A percentile compares a stretch with the other conserved stretches of the same genome.
These are phyloP conservation scores for Tanacetum coccineum DNA, from an alignment of 129 eudicot genomes.

Conservation along the genomic window DNA sequence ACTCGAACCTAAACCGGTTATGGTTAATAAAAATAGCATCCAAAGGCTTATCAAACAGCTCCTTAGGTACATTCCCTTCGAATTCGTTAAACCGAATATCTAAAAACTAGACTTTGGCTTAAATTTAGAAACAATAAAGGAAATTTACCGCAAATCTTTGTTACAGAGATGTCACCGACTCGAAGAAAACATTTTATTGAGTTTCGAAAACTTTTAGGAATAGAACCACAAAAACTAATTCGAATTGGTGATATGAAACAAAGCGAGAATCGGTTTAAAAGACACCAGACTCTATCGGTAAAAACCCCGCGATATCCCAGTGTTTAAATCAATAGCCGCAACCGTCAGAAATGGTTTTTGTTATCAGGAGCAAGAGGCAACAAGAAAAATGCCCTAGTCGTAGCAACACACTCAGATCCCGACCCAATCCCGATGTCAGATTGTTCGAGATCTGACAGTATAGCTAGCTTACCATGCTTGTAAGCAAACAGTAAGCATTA, in stretches of 20 bases:
- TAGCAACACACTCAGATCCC: conserved; percentile 84
- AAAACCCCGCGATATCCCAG: conserved; percentile 84
- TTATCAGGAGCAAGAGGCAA: conserved; percentile 63
- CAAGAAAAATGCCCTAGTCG: conserved; percentile 71
- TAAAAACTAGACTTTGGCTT: conserved; percentile 52
- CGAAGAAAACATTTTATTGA: too few species aligned
- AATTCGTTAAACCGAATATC: conserved; percentile 87
- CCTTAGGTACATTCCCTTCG: conserved; percentile 80
- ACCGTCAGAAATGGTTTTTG: conserved; percentile 35
- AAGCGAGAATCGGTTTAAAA: conserved; percentile 67
- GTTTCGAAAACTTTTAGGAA: conserved; percentile 59
- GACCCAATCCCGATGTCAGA: conserved; percentile 61
- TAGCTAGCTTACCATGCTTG: conserved; percentile 94
- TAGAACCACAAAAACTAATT: conserved; percentile 80
- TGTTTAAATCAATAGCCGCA: conserved; percentile 91
- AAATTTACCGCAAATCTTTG: conserved; percentile 87
- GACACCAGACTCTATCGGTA: conserved; percentile 83
- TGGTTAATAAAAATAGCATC: conserved; percentile 87
- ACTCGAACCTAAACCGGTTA: conserved; percentile 62
- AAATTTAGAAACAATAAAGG: conserved; percentile 64
- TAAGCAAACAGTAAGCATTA: conserved; percentile 88
- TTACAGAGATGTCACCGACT: too few species aligned
- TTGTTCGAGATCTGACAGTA: conserved; percentile 80
- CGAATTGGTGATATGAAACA: conserved; percentile 72
- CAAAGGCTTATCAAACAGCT: conserved; percentile 60